A percentile compares a stretch with the other conserved stretches of the same genome.
phyloP scores from a whole-genome alignment of 495 filamentous ascomycete genomes.

The Xylaria scruposa region DNA sequence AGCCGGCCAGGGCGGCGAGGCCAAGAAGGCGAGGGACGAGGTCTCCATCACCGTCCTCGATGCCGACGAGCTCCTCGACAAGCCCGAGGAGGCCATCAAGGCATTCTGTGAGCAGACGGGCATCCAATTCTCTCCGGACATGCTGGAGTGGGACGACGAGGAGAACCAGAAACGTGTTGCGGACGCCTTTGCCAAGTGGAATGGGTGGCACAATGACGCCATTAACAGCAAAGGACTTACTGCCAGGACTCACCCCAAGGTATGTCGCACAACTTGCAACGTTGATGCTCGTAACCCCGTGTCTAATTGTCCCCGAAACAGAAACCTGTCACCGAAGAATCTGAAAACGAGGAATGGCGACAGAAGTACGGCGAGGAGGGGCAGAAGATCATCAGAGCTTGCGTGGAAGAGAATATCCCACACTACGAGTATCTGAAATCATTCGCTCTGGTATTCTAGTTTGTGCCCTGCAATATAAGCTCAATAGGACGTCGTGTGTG shows the following conservation, averaged over 20 bases:
- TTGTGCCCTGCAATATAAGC: neutral
- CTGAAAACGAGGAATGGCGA: conserved; percentile 79
- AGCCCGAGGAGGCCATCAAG: conserved; percentile 73
- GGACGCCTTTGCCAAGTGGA: conserved; percentile 91
- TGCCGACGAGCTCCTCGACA: conserved; percentile 90
- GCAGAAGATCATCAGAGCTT: conserved; percentile 74
- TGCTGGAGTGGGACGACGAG: conserved; percentile 84
- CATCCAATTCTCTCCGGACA: conserved; percentile 69
- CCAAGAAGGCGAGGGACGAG: conserved; percentile 32
- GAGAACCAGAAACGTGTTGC: conserved; percentile 68
- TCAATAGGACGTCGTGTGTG: neutral
- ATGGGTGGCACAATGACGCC: conserved; percentile 94
- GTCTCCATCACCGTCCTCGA: conserved; percentile 83
- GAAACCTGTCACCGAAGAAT: conserved; percentile 55
- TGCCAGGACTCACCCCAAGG: conserved; percentile 64
- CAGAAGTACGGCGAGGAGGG: conserved; percentile 82
- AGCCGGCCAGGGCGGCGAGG: conserved; percentile 47
- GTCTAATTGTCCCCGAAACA: conserved; percentile 26
- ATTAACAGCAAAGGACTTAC: conserved; percentile 77
- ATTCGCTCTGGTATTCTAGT: conserved; percentile 71
- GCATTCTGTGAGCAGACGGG: conserved; percentile 81
- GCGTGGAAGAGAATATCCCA: conserved; percentile 77
- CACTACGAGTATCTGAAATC: conserved; percentile 93
- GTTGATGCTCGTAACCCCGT: neutral
- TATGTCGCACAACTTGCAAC: conserved; percentile 46